Evolutionary conservation across 805 yeast species (phyloP), one percentile per base, ranked within the genome.

Genomic region (Candida loeiensis): DNA sequence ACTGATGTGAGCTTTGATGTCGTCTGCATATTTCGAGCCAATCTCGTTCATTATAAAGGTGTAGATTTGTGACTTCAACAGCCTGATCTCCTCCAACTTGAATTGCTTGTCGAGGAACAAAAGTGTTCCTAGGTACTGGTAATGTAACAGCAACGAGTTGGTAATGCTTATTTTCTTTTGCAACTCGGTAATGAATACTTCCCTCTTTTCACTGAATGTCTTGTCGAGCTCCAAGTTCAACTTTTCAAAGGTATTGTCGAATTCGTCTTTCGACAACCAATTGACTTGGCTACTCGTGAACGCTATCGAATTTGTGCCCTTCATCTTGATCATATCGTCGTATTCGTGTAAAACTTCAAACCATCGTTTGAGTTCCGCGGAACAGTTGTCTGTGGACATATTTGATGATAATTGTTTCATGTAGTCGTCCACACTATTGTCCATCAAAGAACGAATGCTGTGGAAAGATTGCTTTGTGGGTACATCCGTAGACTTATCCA

Each of bases 391-490:
- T 8, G 9, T 13, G 13, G 20, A 17, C 3, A 15, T 17, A 29
- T 2, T 39, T 18, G 16, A 33, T 17, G 34, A 32, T 9, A 39
- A 35, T n/a, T 34, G 18, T 2, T n/a, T 16, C 39, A 65, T 55
- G 40, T 68, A 68, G 7, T 40, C 27, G 14, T 55, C 56, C 34
- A 64, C 45, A 39, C 64, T 57, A 8, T 41, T 40, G 26, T 63
- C 66, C 37, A 65, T 59, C 16, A 58, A 36, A 3, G 45, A 49
- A 61, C 63, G 43, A 58, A 56, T 9, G 33, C 21, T 17, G 8
- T 6, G 20, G 17, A 13, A 13, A 13, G n/a, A 8, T 25, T 7
- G 11, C 28, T 7, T n/a, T n/a, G 6, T 25, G 3, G 33, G 9
- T 31, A 26, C 32, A 9, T 20, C 15, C n/a, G 19, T 13, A 2